Evolutionary conservation across 139 green algal genomes (phyloP), one percentile per base, ranked within the genome.

Genomic region (Auxenochlorella protothecoides): DNA sequence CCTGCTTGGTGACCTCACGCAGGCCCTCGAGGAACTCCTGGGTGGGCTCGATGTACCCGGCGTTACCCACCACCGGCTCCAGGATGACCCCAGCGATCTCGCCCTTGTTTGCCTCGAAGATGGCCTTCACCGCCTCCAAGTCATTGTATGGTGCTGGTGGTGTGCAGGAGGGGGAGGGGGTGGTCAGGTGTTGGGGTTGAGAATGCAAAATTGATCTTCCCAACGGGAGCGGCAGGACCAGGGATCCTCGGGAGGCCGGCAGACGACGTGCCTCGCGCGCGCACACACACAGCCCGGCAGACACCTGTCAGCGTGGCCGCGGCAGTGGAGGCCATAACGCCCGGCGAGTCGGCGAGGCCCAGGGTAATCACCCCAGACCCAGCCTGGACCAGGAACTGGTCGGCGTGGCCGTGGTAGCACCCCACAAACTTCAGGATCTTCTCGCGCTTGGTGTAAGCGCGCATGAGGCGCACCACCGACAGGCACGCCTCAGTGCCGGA

Each of bases 391-490:
- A 97, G 80, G 85, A 97, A 97, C 63, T 88, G 86, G 83, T 98
- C 92, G 53, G 86, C 95, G 78, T 99, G 95, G 55, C 94, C 95
- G 83, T 99, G 95, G 85, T 98, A 99, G 92, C 95, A 99, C 69
- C 95, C 95, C n/a, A 91, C 87, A 72, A 99, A 99, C 89, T 97
- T 97, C 84, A 97, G 87, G 67, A 97, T 76, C 89, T 99, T 99
- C 77, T 98, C 93, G 70, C 92, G 85, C 62, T 83, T 82, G 64
- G 95, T 99, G 91, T 92, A 98, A 53, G 95, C 95, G 70, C 95
- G 91, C 92, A 98, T 98, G 63, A 98, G 85, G 74, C 95, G 89
- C 66, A 98, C 88, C 72, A 93, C 96, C 16, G 88, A 96, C n/a
- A 99, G 82, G 87, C 95, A 99, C 9, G 95, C 95, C 86, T 99